Conservation (phyloP, 2,329 filamentous ascomycete species). For the Arachnopeziza araneosa region DNA sequence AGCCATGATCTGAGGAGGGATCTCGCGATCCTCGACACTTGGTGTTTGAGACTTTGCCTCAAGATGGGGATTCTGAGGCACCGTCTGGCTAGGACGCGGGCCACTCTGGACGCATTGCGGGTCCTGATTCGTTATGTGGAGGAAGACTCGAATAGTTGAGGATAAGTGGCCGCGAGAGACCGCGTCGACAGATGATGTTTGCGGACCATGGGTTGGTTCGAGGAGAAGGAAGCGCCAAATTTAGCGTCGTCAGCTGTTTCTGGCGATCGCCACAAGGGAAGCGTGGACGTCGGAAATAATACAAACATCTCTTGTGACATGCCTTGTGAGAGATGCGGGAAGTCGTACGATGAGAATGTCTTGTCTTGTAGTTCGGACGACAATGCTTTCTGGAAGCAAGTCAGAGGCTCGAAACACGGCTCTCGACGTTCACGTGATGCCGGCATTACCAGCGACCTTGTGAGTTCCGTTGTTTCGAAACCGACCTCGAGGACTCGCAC, state of each 20-base stretch:
- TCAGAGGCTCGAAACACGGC: not conserved
- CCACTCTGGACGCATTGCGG: not conserved
- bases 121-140: not conserved
- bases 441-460: not conserved
- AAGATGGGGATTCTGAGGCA: constrained; percentile 16
- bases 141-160: not conserved
- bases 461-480: not conserved
- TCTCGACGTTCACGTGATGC: not conserved
- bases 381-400: not conserved
- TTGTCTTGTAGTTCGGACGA: not conserved
- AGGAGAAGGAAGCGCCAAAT: not conserved
- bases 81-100: not conserved
- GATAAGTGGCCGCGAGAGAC: not conserved
- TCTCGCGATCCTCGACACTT: constrained; percentile 16
- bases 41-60: constrained; percentile 23
- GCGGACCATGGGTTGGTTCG: not conserved
- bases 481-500: not conserved
- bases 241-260: not conserved
- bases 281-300: constrained; percentile 4
- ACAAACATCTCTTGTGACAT: constrained; percentile 6
- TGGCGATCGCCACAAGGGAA: not conserved
- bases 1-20: constrained; percentile 7
- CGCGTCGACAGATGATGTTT: not conserved
- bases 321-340: not conserved
- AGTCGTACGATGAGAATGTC: not conserved